A percentile compares a stretch with the other conserved stretches of the same genome.
These are phyloP conservation scores for Skeletonema potamos DNA, from an alignment of 108 stramenopile species.

Conservation along the genomic window DNA sequence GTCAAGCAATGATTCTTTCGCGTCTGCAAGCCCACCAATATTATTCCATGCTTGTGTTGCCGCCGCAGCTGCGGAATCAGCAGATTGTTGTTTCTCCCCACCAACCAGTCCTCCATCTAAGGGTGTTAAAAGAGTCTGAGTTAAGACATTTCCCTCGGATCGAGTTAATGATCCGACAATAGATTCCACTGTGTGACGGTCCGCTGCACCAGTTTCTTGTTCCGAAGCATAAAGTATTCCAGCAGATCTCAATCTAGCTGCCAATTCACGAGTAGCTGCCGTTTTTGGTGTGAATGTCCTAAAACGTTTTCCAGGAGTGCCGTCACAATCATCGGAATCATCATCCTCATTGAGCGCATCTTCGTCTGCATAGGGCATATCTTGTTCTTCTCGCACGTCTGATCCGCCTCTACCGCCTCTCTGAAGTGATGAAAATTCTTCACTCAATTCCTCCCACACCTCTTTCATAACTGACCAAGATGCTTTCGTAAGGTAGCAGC, in stretches of 20 bases:
- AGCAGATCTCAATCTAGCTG: slow-evolving; percentile 18
- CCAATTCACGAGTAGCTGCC: slow-evolving; percentile 29
- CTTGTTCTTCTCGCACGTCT: slow-evolving; percentile 44
- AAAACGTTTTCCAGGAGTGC: background rate
- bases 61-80: background rate
- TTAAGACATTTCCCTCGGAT: slow-evolving; percentile 35
- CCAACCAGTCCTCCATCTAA: slow-evolving; percentile 17
- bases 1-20: slow-evolving; percentile 46
- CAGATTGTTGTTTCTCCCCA: background rate
- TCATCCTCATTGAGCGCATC: slow-evolving; percentile 7
- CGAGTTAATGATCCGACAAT: slow-evolving; percentile 39
- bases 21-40: slow-evolving; percentile 44
- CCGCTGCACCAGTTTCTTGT: background rate
- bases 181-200: slow-evolving; percentile 18
- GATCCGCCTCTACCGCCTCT: background rate
- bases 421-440: slow-evolving; percentile 10
- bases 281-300: slow-evolving; percentile 9
- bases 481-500: slow-evolving; percentile 16
- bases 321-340: background rate
- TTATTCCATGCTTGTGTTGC: slow-evolving; percentile 39
- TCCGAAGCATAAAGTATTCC: slow-evolving; percentile 35
- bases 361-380: slow-evolving; percentile 32
- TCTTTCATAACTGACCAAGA: slow-evolving; percentile 31
- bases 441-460: slow-evolving; percentile 37
- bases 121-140: slow-evolving; percentile 32